Conservation (phyloP, 305 asterid species). For the Fraxinus nigra region DNA sequence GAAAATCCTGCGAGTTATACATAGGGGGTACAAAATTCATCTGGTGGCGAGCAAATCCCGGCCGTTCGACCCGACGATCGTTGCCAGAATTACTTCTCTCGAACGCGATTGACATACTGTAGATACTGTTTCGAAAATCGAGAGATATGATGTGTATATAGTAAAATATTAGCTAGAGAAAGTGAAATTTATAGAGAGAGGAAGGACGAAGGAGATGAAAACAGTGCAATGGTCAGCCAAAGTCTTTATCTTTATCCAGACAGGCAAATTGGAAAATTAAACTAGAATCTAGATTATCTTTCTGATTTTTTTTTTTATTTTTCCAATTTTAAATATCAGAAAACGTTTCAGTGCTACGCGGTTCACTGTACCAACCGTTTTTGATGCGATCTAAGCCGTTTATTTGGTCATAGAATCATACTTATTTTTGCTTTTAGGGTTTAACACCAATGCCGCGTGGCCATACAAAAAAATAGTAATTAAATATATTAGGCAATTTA, state of each 20-base stretch:
- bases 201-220: neutral
- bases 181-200: conserved; percentile 7
- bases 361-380: neutral
- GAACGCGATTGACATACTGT: conserved; percentile 46
- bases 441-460: neutral
- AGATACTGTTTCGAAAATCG: neutral
- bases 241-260: conserved; percentile 35
- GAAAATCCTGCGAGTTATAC: conserved; percentile 25
- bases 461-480: neutral
- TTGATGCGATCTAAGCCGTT: neutral
- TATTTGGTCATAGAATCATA: too few relatives aligned
- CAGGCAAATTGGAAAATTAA: conserved; percentile 9
- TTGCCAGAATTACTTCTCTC: conserved; percentile 40
- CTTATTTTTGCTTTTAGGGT: neutral
- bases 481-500: neutral
- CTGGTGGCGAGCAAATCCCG: conserved; percentile 35
- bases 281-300: conserved; percentile 23
- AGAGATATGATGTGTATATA: conserved; percentile 8
- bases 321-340: neutral
- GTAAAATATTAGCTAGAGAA: neutral
- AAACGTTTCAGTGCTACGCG: neutral
- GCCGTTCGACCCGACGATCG: conserved; percentile 41
- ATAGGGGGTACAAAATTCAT: conserved; percentile 29
- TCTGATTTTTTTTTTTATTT: neutral
- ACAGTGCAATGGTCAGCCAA: conserved; percentile 15